phyloP scores from a whole-genome alignment of 2,329 filamentous ascomycete species.

The Aspergillus uvarum region DNA sequence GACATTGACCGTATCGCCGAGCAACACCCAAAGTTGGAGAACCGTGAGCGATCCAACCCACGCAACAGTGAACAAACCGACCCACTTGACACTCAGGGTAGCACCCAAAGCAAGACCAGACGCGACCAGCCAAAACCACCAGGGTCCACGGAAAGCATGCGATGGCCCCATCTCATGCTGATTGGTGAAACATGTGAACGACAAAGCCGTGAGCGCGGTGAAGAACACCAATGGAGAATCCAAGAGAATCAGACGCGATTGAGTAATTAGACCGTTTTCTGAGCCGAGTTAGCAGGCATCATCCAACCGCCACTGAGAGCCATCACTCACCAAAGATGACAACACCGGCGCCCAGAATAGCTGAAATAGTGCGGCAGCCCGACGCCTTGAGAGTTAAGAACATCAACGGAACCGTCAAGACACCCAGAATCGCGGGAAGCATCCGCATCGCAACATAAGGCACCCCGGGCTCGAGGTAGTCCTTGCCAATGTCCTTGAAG shows the following conservation, averaged over 20 bases:
- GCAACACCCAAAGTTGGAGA: conserved; percentile 90
- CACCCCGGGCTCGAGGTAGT: conserved; percentile 90
- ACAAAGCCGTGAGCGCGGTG: conserved; percentile 85
- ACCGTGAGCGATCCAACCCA: conserved; percentile 93
- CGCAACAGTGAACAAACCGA: conserved; percentile 95
- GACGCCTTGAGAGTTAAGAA: conserved; percentile 90
- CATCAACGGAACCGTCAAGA: conserved; percentile 85
- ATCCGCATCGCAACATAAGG: conserved; percentile 98
- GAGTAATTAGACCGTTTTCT: conserved; percentile 95
- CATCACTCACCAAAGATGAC: conserved; percentile 76
- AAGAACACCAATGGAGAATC: conserved; percentile 93
- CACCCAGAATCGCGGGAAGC: conserved; percentile 84
- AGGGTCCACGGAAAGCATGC: conserved; percentile 82
- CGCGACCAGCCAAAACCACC: conserved; percentile 97
- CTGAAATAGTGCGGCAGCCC: conserved; percentile 83
- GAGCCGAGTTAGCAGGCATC: conserved; percentile 14
- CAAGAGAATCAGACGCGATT: conserved; percentile 91
- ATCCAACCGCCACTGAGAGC: neutral
- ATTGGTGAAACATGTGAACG: conserved; percentile 92
- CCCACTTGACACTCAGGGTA: conserved; percentile 97
- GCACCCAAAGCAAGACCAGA: conserved; percentile 86
- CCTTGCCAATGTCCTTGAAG: conserved; percentile 99
- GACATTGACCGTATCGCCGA: conserved; percentile 84
- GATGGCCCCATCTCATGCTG: conserved; percentile 90
- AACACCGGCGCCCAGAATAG: conserved; percentile 76